Conservation (phyloP, 148 eudicot species). For the Rhododendron ovatum region DNA sequence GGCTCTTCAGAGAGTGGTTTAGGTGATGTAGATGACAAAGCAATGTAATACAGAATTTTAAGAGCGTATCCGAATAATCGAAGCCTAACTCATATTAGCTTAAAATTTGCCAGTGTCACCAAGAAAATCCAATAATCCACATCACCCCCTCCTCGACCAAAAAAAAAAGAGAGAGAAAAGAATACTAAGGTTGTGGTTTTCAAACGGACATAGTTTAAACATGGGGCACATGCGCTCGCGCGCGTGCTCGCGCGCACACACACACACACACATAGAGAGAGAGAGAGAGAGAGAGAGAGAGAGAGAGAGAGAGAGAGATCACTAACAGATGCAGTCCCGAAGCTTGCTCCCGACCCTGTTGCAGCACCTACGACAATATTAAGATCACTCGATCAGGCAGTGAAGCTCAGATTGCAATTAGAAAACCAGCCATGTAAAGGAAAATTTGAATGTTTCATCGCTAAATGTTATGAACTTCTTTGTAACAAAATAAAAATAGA, state of each 20-base stretch:
- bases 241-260: not conserved
- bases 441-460: not conserved
- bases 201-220: not conserved
- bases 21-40: not conserved
- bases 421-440: not conserved
- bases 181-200: not conserved
- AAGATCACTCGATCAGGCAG: not conserved
- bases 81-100: not conserved
- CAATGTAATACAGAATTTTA: not conserved
- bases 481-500: no score
- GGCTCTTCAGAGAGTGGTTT: not conserved
- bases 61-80: not conserved
- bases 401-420: not conserved
- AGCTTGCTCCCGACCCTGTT: conserved; percentile 83
- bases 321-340: conserved; percentile 63
- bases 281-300: not conserved
- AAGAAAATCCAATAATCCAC: not conserved
- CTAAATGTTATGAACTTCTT: no score
- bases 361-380: conserved; percentile 57
- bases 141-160: not conserved
- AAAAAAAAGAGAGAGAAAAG: not conserved
- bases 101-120: not conserved
- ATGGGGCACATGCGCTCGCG: no score
- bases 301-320: not conserved
- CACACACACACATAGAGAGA: no score